Evolutionary conservation across 108 stramenopile species (phyloP).

Genomic region (Epithemia pelagica): DNA sequence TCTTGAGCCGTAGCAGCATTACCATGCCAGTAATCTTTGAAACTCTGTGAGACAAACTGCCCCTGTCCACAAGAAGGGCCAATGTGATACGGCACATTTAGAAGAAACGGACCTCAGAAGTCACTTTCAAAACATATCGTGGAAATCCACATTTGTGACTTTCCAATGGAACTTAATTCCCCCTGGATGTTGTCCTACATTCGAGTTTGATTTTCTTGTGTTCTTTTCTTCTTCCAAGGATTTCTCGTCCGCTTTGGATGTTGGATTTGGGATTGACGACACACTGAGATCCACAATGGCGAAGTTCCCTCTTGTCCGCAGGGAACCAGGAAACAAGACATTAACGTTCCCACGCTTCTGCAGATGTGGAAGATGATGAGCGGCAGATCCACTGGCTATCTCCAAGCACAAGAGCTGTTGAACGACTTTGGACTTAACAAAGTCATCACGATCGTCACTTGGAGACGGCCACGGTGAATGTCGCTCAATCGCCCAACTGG

Average conservation of each 20-base stretch:
- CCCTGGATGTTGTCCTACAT: background rate
- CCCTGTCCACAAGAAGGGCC: no score
- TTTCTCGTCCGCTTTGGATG: constrained; percentile 6
- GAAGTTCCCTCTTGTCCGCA: constrained; percentile 42
- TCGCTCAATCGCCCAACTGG: no score
- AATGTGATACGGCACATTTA: no score
- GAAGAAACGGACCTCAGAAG: no score
- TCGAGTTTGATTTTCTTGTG: background rate
- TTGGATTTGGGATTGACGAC: constrained; percentile 1
- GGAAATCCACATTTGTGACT: constrained; percentile 1
- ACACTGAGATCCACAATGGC: constrained; percentile 33
- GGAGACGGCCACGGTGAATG: constrained; percentile 21
- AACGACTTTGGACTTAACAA: constrained; percentile 6
- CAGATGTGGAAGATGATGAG: background rate
- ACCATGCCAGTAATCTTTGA: no score
- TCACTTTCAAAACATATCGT: background rate
- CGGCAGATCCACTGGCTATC: constrained; percentile 21
- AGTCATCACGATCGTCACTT: constrained; percentile 3
- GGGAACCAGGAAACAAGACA: constrained; percentile 41
- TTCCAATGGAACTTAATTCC: background rate
- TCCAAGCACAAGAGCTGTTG: constrained; percentile 33
- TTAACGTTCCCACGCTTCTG: constrained; percentile 1
- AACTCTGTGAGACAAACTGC: no score
- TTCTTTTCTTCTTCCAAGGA: background rate
- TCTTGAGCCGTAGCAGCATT: no score